Base-by-base conservation (phyloP, 2,329 filamentous ascomycete genomes). In the Fulvia fulva region DNA sequence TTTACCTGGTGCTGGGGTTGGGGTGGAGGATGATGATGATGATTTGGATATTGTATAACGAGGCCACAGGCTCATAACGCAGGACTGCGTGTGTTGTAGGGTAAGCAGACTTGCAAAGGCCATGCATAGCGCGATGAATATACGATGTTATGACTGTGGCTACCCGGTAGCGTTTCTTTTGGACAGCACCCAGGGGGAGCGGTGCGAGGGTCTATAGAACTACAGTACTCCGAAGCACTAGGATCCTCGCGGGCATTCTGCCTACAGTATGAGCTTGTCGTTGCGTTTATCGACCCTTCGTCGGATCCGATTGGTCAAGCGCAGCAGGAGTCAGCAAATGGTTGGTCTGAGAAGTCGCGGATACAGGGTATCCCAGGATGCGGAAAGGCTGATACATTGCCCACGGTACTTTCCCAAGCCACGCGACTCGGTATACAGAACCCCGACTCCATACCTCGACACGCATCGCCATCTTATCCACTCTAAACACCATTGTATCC, bases 1-100 rank as follows among this genome's bases (percentile, higher is more conserved):
- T 62, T 75, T 55, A 70, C 62, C 62, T 3, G 57, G 75, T 30
- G 68, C 65, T 45, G 26, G 69, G 73, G 65, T 71, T 70, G 6
- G 70, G 69, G 3, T 59, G 23, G 70, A 77, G 50, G 77, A 79
- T 46, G 70, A 72, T 62, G 77, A 79, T 66, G 74, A 75, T 64
- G 77, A 77, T 57, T 69, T 80, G 72, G 78, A 80, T 64, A 76
- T 80, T 68, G 71, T 80, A 65, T 78, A 66, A 59, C 34, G 56
- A 19, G 28, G 12, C 7, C 12, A 41, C 16, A n/a, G 21, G 3
- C 11, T 51, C 16, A 32, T 16, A 25, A 47, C 16, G 37, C 37
- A 19, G 37, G 45, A n/a, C 47, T 32, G 22, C 25, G 28, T 32
- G n/a, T 14, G 47, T 8, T 28, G 26, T 26, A 32, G 26, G 25